Evolutionary conservation across 768 basidiomycete genomes (phyloP), one percentile per base, ranked within the genome.

Genomic region (Hericium erinaceus): DNA sequence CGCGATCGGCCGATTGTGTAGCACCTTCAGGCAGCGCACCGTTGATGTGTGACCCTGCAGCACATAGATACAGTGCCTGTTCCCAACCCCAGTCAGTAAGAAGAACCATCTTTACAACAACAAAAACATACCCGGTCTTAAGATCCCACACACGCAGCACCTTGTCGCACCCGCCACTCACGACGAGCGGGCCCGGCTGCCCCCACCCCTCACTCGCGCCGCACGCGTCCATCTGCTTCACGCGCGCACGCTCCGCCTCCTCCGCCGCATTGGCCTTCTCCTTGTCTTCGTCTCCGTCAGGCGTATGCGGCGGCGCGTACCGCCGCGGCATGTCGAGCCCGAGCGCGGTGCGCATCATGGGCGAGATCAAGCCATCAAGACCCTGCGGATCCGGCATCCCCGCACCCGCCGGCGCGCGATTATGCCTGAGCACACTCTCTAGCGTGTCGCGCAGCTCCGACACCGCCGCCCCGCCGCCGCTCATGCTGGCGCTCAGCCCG

Each of bases 121-220:
- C 41, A 52, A n/a, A 48, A 22, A 71, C 84, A 62, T 66, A 94
- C 92, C 95, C 95, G 41, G 87, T 85, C 10, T 78, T 74, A 0
- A 90, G 87, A 61, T 88, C 84, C 95, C 95, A 98, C 0, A 99
- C 91, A 39, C 87, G 77, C n/a, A 99, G 73, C 48, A 82, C 80
- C 64, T 94, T 87, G 67, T 99, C 95, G 65, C 95, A 97, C 4
- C 94, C 95, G 1, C 91, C 95, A 59, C 88, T 93, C 22, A 98
- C 87, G 18, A 95, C 83, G 5, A 97, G 73, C 7, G 91, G 75
- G 52, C 83, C 82, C 2, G 84, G 82, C 67, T 95, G 90, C 0
- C 95, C 94, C 91, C 92, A 98, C 1, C 95, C 95, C 54, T 82
- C 78, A 0, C 88, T 85, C 2, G 89, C 80, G 54, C 82, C 81